Evolutionary conservation across 306 rosid species (phyloP), one percentile per base, ranked within the genome.

Genomic region (Quercus gilva): DNA sequence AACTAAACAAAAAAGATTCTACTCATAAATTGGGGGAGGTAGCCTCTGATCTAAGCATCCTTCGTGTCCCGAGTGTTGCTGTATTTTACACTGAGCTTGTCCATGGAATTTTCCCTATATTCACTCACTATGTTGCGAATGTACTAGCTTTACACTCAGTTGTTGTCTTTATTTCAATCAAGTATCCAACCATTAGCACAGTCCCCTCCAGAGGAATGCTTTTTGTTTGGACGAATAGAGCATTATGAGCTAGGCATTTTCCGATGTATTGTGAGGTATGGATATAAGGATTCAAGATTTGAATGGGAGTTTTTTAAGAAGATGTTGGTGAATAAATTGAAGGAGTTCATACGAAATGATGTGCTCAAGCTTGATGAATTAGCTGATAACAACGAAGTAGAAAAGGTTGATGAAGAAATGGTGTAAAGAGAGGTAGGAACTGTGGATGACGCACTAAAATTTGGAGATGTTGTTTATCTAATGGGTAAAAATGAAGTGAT

Each of bases 31-130:
- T 92, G 3, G 86, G 71, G 43, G 90, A 88, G 25, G 73, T 88
- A 57, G 76, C 76, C 15, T 1, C 15, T 3, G 49, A 43, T 56
- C 19, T 73, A 5, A 76, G 55, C 7, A 5, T 88, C 23, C 41
- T n/a, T 35, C 83, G 86, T 8, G 13, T 92, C 8, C 87, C 86
- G 0, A 94, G 96, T 3, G 84, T 90, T 4, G 96, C 92, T 29
- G 52, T 94, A 67, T 88, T 94, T 82, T 88, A 94, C 76, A 90
- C 93, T 0, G 94, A 94, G 65, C 96, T 94, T 37, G 98, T 92
- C 73, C 94, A 94, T 33, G 97, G 92, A 26, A 85, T 94, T 25
- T 97, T 94, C 0, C 96, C 98, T 0, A 92, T 94, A 70, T 90
- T 94, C 91, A 86, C 84, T 56, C 97, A 92, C n/a, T 90, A 86